A percentile compares a stretch with the other conserved stretches of the same genome.
phyloP scores from a whole-genome alignment of 1,139 yeast species.

The Blastobotrys indianensis region DNA sequence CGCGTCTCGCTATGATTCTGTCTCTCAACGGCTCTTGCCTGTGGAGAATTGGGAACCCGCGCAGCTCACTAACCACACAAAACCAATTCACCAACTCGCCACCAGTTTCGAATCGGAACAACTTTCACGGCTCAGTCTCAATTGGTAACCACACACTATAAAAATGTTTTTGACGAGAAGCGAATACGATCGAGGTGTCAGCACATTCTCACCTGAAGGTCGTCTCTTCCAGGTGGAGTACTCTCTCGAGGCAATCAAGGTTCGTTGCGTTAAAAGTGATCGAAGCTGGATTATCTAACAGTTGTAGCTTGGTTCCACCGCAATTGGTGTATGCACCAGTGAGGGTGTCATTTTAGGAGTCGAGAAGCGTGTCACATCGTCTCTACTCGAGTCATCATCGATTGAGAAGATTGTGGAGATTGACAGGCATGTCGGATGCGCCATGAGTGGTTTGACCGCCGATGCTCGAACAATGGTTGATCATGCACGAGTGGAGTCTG shows the following conservation, averaged over 20 bases:
- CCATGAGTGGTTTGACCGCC: constrained; percentile 98
- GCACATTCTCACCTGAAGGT: constrained; percentile 98
- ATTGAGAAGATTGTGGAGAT: constrained; percentile 96
- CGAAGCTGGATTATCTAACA: constrained; percentile 1
- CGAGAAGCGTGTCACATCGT: constrained; percentile 93
- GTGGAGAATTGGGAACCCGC: background rate
- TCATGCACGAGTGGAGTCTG: constrained; percentile 89
- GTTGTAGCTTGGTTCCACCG: constrained; percentile 76
- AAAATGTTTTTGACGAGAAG: constrained; percentile 94
- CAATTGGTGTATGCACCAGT: constrained; percentile 94
- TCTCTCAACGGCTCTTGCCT: no score
- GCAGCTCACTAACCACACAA: constrained; percentile 2
- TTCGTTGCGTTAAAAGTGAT: constrained; percentile 27
- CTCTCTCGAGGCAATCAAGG: constrained; percentile 93
- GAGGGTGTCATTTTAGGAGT: constrained; percentile 96
- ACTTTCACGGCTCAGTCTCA: background rate
- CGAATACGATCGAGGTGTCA: constrained; percentile 98
- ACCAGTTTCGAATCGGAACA: background rate
- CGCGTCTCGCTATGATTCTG: no score
- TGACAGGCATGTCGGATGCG: constrained; percentile 93
- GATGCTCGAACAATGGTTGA: constrained; percentile 99
- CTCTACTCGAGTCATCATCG: constrained; percentile 83
- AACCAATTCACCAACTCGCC: background rate
- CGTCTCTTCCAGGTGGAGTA: constrained; percentile 97
- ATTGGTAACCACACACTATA: background rate